Base-by-base conservation (phyloP, 2,329 filamentous ascomycete species). In the Cephalotrichum gorgonifer region DNA sequence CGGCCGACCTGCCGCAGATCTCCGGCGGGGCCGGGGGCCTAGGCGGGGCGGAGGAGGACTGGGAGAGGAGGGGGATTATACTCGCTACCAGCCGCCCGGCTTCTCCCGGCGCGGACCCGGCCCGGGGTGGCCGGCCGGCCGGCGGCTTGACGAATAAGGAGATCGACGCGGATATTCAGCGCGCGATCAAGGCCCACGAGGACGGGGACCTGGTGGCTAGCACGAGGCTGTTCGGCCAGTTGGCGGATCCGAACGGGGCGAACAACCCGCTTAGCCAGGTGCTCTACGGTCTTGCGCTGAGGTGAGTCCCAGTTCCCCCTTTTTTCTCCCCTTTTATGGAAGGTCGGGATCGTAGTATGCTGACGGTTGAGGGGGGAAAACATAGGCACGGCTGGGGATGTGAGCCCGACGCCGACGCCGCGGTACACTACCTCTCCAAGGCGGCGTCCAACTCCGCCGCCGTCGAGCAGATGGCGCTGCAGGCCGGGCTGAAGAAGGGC, bases 261-360 rank as follows among this genome's bases (percentile, higher is more conserved):
- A 95, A 96, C 63, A 95, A 97, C 67, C 87, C 93, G 38, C 75
- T 98, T 54, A 93, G 88, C 59, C 91, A 98, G 69, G 93, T 98
- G 31, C 76, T 98, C 48, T 98, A 95, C 63, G 93, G 93, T 3
- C 84, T 98, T 51, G 90, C 91, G 47, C 68, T 96, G 55, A 79
- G 88, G 85, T 90, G 66, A 68, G 79, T 28, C 14, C 11, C n/a
- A 14, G 23, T 5, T 39, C 33, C 41, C 22, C 52, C 47, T 55
- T 42, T 47, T 54, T 52, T 30, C 23, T 12, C 8, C 23, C 39
- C 23, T 27, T 15, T 14, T 11, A 25, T 26, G 12, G 9, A n/a
- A n/a, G n/a, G n/a, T n/a, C n/a, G n/a, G n/a, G n/a, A n/a, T n/a
- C n/a, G n/a, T n/a, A n/a, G 20, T 2, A 22, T 23, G 30, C 6